Base-by-base conservation (phyloP, 2,329 filamentous ascomycete genomes). In the Periconia sp. region DNA sequence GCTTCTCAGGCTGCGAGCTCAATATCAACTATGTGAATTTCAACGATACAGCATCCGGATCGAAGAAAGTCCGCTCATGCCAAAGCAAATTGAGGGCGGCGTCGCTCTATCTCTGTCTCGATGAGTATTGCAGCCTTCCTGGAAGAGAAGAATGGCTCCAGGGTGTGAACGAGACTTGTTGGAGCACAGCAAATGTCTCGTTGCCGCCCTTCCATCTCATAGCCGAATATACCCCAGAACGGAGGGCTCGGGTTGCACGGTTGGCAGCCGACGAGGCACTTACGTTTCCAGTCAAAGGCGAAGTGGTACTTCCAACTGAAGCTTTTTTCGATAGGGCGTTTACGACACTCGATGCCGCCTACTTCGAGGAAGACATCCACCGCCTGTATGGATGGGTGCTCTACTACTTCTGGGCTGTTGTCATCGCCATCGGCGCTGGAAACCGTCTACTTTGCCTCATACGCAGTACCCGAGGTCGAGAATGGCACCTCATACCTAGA, bases 351-450 rank as follows among this genome's bases (percentile, higher is more conserved):
- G 57, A 62, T 32, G 53, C 52, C 12, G 59, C 62, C 4, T 58
- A 43, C 19, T 61, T 44, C 38, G 59, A 61, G 34, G 59, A 60
- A 26, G 54, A 61, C 11, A 51, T 66, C n/a, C 63, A 66, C 44
- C 53, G 55, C 9, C 21, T 52, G 17, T 68, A 66, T 36, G 65
- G 62, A 1, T 57, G 54, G 49, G 57, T 50, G 16, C 63, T 68
- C 58, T 63, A 56, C 43, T 66, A 58, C 40, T 68, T 68, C 30
- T 67, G 65, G 65, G 43, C 52, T 10, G 16, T 54, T 11, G 57
- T 66, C 3, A 22, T 65, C 15, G 40, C 50, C 1, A 44, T 64
- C n/a, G 65, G 65, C 7, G 35, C 59, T 11, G 41, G 48, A 12
- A 55, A 43, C 13, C 60, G 58, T 15, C 46, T 68, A 5, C 9